These are phyloP conservation scores for Datura wrightii DNA, from an alignment of 257 asterid species.

Conservation along the genomic window DNA sequence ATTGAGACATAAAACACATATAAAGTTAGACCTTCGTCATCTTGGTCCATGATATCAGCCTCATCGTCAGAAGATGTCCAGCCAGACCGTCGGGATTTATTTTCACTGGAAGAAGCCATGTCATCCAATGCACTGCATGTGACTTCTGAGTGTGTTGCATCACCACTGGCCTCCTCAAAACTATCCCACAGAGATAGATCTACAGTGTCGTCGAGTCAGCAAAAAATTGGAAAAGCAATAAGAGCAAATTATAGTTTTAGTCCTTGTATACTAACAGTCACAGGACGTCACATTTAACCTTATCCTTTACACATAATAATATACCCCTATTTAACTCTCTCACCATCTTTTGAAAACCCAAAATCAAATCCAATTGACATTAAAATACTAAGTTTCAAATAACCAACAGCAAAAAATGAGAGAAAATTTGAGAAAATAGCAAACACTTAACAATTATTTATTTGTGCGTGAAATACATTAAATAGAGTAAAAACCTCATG, in stretches of 20 bases:
- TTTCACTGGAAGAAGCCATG: slow-evolving; percentile 79
- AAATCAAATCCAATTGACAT: background rate
- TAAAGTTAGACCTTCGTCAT: slow-evolving; percentile 53
- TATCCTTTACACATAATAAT: background rate
- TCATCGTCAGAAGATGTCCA: slow-evolving; percentile 93
- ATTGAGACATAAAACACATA: background rate
- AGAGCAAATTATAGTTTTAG: slow-evolving; percentile 15
- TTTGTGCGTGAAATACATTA: slow-evolving; percentile 4
- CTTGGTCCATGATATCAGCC: slow-evolving; percentile 72
- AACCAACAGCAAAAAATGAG: background rate
- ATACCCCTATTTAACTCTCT: background rate
- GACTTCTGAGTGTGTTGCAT: slow-evolving; percentile 71
- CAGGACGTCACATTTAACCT: background rate
- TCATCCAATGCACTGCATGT: slow-evolving; percentile 59
- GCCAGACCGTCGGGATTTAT: slow-evolving; percentile 59
- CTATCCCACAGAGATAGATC: slow-evolving; percentile 69
- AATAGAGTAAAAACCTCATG: background rate
- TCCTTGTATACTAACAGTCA: background rate
- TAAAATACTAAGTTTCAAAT: background rate
- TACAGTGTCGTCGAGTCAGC: slow-evolving; percentile 34
- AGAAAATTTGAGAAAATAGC: background rate
- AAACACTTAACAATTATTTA: background rate
- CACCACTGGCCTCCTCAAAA: slow-evolving; percentile 55
- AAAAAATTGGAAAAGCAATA: slow-evolving; percentile 30
- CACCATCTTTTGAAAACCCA: background rate